Evolutionary conservation across 768 basidiomycete species (phyloP).

Genomic region (Tylopilus plumbeoviolaceoides): DNA sequence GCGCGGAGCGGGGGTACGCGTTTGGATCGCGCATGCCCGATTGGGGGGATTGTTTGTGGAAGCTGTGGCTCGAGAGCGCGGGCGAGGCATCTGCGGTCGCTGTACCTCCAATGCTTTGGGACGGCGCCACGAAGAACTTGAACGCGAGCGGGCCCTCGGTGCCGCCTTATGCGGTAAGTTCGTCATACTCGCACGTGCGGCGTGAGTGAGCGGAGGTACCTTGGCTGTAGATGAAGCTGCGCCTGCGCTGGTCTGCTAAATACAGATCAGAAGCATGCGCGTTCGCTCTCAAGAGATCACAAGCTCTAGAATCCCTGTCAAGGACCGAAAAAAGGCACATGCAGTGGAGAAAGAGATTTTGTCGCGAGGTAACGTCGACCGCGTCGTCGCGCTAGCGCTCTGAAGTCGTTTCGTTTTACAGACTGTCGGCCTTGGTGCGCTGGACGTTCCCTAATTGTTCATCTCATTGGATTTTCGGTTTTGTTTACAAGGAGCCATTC

Average conservation of each 20-base stretch:
- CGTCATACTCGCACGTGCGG: not conserved
- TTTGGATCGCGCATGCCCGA: constrained; percentile 43
- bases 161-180: constrained; percentile 19
- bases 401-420: constrained; percentile 1
- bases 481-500: not conserved
- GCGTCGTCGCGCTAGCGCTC: not conserved
- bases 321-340: constrained; percentile 39
- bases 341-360: constrained; percentile 56
- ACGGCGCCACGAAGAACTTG: not conserved
- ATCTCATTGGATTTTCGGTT: not conserved
- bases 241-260: constrained; percentile 43
- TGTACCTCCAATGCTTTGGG: constrained; percentile 7
- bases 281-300: constrained; percentile 38
- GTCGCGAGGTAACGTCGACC: constrained; percentile 38
- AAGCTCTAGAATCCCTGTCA: constrained; percentile 30
- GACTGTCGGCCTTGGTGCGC: constrained; percentile 16
- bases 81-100: constrained; percentile 34
- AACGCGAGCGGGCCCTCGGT: constrained; percentile 11
- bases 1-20: constrained; percentile 52
- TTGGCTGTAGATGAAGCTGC: constrained; percentile 34
- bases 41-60: constrained; percentile 68
- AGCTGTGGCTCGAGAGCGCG: constrained; percentile 52
- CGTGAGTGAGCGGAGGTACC: not conserved
- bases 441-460: constrained; percentile 12
- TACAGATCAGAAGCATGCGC: constrained; percentile 55